A percentile compares a stretch with the other conserved stretches of the same genome.
Evolutionary conservation across 345 rosid species (phyloP).

Genomic region (Salix exigua): DNA sequence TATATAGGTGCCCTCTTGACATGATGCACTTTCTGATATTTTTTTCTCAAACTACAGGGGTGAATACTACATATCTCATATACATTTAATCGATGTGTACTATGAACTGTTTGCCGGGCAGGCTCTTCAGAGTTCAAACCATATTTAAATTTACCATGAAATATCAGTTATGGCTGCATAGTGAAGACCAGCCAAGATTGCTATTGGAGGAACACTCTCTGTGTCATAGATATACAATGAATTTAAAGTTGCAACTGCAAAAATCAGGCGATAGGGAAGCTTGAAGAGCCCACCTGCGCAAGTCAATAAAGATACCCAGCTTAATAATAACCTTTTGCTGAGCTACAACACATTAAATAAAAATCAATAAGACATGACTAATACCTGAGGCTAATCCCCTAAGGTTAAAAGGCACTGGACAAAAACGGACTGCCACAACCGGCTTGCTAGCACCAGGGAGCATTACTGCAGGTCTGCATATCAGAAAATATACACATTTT

Average conservation of each 20-base stretch:
- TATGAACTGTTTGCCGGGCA: not conserved
- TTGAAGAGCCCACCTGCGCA: conserved; percentile 75
- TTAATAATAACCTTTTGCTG: not conserved
- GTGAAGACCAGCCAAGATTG: conserved; percentile 85
- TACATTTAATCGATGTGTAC: not conserved
- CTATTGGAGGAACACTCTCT: conserved; percentile 62
- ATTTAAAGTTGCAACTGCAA: conserved; percentile 86
- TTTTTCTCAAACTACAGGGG: not conserved
- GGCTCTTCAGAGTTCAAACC: not conserved
- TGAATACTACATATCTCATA: not conserved
- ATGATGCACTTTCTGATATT: not conserved
- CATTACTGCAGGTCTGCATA: conserved; percentile 71
- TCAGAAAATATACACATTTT: not conserved
- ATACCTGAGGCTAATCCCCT: conserved; percentile 63
- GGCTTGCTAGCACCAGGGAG: conserved; percentile 93
- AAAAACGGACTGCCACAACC: conserved; percentile 85
- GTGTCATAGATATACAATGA: conserved; percentile 92
- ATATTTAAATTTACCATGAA: conserved; percentile 51
- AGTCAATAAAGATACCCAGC: conserved; percentile 10
- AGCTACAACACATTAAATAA: not conserved
- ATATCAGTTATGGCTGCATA: conserved; percentile 91
- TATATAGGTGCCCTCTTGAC: not conserved
- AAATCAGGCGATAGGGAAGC: conserved; percentile 83
- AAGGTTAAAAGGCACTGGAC: conserved; percentile 63
- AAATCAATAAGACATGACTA: not conserved